Conservation (phyloP, 2,329 filamentous ascomycete genomes). For the Diaporthe capsici region DNA sequence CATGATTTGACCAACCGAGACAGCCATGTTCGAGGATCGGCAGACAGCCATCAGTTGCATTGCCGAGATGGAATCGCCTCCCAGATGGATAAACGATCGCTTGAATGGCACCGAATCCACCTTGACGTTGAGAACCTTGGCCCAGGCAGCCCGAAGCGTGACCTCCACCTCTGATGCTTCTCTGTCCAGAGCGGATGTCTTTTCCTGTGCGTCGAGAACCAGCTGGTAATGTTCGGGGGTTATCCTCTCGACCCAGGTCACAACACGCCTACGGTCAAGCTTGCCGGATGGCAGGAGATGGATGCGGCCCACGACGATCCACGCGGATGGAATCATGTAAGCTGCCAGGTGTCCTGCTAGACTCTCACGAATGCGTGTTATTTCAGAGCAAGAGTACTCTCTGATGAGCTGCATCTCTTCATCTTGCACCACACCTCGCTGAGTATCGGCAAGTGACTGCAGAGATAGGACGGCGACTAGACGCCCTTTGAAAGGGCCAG, state of each 20-base stretch:
- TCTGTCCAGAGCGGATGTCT: background rate
- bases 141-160: slow-evolving; percentile 7
- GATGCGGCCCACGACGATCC: slow-evolving; percentile 4
- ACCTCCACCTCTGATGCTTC: slow-evolving; percentile 3
- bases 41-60: slow-evolving; percentile 54
- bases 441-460: background rate
- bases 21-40: slow-evolving; percentile 11
- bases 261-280: background rate
- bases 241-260: slow-evolving; percentile 2
- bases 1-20: slow-evolving; percentile 13
- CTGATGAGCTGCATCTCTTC: background rate
- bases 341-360: background rate
- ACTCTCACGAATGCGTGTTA: background rate
- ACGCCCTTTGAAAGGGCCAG: slow-evolving; percentile 22
- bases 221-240: background rate
- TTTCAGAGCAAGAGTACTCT: background rate
- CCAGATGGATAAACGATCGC: slow-evolving; percentile 72
- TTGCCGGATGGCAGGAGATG: slow-evolving; percentile 53
- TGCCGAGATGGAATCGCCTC: slow-evolving; percentile 71
- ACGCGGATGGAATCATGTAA: slow-evolving; percentile 10
- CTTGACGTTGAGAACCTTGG: slow-evolving; percentile 9
- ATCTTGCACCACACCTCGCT: background rate
- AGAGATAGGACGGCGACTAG: slow-evolving; percentile 2
- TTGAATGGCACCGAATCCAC: slow-evolving; percentile 57
- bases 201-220: background rate